Conservation (phyloP, 1,284 basidiomycete genomes). For the Sporisorium graminicola region DNA sequence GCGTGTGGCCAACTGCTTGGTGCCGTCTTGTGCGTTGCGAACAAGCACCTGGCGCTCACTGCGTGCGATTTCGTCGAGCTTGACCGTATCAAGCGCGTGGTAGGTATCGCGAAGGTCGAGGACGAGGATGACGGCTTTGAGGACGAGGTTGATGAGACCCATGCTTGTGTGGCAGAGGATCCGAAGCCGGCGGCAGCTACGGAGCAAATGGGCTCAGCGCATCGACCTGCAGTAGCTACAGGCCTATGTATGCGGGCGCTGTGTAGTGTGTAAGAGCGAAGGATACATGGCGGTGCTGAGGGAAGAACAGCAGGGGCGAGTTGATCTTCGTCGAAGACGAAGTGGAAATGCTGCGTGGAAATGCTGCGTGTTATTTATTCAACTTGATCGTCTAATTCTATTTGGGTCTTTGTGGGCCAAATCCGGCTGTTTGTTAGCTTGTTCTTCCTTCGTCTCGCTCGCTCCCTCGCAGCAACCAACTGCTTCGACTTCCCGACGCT, state of each 20-base stretch:
- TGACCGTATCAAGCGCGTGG: conserved; percentile 29
- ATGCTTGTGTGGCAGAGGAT: conserved; percentile 9
- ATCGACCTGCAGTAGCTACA: neutral
- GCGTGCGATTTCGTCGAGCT: conserved; percentile 33
- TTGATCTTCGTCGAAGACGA: too few relatives aligned
- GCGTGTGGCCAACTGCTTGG: conserved; percentile 27
- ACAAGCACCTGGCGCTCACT: conserved; percentile 36
- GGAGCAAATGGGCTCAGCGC: neutral
- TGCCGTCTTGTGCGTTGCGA: conserved; percentile 30
- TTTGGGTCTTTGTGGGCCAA: neutral
- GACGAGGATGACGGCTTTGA: conserved; percentile 36
- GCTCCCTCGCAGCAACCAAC: neutral
- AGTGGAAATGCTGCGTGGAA: too few relatives aligned
- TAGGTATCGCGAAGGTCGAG: conserved; percentile 45
- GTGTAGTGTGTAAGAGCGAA: neutral
- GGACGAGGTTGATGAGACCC: conserved; percentile 41
- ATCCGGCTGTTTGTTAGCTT: neutral
- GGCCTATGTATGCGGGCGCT: neutral
- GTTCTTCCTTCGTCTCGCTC: neutral
- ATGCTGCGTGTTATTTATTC: too few relatives aligned
- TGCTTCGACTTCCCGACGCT: too few relatives aligned
- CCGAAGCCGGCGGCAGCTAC: neutral
- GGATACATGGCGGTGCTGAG: neutral
- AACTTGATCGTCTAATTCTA: neutral
- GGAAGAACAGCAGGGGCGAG: too few relatives aligned